A percentile compares a stretch with the other conserved stretches of the same genome.
Evolutionary conservation across 768 basidiomycete genomes (phyloP).

Genomic region (Sporobolomyces phaffii): DNA sequence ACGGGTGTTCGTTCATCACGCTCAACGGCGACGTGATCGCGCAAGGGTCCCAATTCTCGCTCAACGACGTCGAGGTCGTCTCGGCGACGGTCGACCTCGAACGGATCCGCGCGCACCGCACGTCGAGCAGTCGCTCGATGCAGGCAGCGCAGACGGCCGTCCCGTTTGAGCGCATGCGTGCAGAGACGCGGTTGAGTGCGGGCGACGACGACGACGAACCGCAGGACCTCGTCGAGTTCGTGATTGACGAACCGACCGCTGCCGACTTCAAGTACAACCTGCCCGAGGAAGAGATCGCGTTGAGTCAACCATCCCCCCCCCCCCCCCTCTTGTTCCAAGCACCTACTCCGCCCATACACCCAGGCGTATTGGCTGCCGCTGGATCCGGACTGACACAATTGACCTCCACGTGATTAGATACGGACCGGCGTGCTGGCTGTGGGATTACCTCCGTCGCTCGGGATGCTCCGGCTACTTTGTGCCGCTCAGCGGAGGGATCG

Average conservation of each 20-base stretch:
- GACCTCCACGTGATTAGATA: too few relatives aligned
- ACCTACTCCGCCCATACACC: too few relatives aligned
- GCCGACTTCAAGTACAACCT: constrained; percentile 65
- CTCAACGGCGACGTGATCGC: constrained; percentile 87
- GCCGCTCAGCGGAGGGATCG: constrained; percentile 91
- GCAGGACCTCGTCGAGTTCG: constrained; percentile 51
- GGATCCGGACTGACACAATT: too few relatives aligned
- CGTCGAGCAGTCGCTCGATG: constrained; percentile 69
- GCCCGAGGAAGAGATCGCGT: constrained; percentile 98
- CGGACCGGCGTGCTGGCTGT: constrained; percentile 99
- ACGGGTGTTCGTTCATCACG: constrained; percentile 93
- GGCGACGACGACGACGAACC: constrained; percentile 66
- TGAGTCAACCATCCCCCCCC: too few relatives aligned
- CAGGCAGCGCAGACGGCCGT: constrained; percentile 68
- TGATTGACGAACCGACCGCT: constrained; percentile 52
- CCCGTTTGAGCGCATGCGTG: constrained; percentile 73
- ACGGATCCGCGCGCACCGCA: constrained; percentile 83
- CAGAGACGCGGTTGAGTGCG: constrained; percentile 60
- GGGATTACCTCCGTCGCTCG: constrained; percentile 95
- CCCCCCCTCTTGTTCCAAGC: too few relatives aligned
- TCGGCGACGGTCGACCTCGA: constrained; percentile 95
- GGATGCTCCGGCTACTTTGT: constrained; percentile 90
- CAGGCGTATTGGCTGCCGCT: too few relatives aligned
- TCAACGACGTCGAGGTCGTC: constrained; percentile 92
- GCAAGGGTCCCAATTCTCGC: constrained; percentile 93